Evolutionary conservation across 805 yeast genomes (phyloP), one percentile per base, ranked within the genome.

Genomic region (Wickerhamomyces mucosus): DNA sequence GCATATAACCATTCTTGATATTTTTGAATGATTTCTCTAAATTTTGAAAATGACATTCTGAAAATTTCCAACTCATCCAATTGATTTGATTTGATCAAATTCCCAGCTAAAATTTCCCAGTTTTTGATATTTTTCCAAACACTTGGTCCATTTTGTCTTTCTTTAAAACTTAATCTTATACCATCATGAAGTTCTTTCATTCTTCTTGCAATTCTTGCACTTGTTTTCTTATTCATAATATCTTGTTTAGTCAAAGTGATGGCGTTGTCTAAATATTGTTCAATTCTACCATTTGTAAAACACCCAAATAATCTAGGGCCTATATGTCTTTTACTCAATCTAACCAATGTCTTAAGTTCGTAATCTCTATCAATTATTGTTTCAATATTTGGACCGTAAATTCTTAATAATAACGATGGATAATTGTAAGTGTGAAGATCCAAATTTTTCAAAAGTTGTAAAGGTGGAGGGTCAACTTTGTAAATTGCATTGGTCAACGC

Each of bases 151-250:
- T 51, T 51, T 6, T 51, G 53, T 27, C 63, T 59, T 46, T 86
- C 96, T 4, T 58, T 59, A 3, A 56, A 52, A 15, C 72, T 67
- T 32, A 92, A 59, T 11, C 72, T 74, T 15, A 92, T 76, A 46
- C 89, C 88, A 35, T 66, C 67, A 51, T 92, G 98, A 34, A 92
- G 65, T 44, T 92, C 96, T 49, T 88, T 79, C 97, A 92, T 92
- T 62, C 98, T 78, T 63, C 95, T 75, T 11, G 95, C 96, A 41
- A 92, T 78, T 63, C 83, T 80, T 41, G 78, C 76, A 29, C 86
- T 74, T 14, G 82, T 76, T 18, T 75, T 77, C 39, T 84, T 75
- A 40, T 76, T 75, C 51, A 94, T 67, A 31, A 92, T 72, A 43
- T 83, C 84, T 7, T 70, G 65, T 41, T 74, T 78, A 22, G 76